phyloP scores from a whole-genome alignment of 2,329 filamentous ascomycete genomes.

The Fusarium lateritium region DNA sequence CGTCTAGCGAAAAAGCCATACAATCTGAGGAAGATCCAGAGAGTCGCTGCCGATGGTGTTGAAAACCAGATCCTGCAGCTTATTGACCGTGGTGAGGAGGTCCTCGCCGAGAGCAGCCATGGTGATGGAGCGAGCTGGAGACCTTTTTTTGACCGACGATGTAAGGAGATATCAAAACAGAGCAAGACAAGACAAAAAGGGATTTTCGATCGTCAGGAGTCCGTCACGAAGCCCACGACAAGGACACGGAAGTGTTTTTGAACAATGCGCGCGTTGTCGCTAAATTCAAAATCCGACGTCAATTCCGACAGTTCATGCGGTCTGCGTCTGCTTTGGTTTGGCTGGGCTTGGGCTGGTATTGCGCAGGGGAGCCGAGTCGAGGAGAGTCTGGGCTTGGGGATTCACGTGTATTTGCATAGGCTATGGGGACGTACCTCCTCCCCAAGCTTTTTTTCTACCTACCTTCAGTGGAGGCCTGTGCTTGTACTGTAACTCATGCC shows the following conservation, averaged over 20 bases:
- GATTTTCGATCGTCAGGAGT: slow-evolving; percentile 39
- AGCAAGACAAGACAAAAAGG: slow-evolving; percentile 27
- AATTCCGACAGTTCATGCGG: slow-evolving; percentile 51
- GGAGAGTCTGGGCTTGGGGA: slow-evolving; percentile 15
- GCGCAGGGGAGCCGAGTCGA: slow-evolving; percentile 31
- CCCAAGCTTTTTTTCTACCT: slow-evolving; percentile 8
- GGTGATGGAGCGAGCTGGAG: slow-evolving; percentile 46
- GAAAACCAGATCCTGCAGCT: slow-evolving; percentile 98
- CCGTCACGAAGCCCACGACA: slow-evolving; percentile 33
- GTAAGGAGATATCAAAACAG: slow-evolving; percentile 29
- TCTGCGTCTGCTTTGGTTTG: slow-evolving; percentile 28
- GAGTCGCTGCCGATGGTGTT: slow-evolving; percentile 99
- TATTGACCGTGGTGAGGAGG: slow-evolving; percentile 95
- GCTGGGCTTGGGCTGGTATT: slow-evolving; percentile 20
- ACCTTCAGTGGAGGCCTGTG: background rate
- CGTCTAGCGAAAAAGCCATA: slow-evolving; percentile 63
- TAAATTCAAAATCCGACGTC: slow-evolving; percentile 46
- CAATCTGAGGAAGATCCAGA: slow-evolving; percentile 96
- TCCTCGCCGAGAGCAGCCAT: slow-evolving; percentile 98
- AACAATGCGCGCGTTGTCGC: slow-evolving; percentile 49
- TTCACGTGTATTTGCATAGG: slow-evolving; percentile 48
- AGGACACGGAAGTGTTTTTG: slow-evolving; percentile 40
- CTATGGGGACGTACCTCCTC: slow-evolving; percentile 3
- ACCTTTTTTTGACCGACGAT: slow-evolving; percentile 31
- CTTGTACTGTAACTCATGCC: too few species aligned